A percentile compares a stretch with the other conserved stretches of the same genome.
phyloP scores from a whole-genome alignment of 2,329 filamentous ascomycete species.

The Paraphaeosphaeria minitans region DNA sequence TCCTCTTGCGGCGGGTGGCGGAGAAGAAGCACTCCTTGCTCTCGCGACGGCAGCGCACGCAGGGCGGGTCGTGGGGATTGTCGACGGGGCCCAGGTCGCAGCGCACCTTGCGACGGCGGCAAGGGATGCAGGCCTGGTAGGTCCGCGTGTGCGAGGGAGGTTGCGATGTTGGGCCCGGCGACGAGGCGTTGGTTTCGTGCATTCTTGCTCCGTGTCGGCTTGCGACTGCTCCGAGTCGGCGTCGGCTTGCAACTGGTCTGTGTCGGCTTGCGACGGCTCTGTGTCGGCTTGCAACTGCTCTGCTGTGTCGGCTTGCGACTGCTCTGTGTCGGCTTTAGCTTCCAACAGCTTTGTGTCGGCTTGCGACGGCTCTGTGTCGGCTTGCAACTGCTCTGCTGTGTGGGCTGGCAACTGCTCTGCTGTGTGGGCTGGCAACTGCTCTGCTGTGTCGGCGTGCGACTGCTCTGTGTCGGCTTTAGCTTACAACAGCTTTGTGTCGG shows the following conservation, averaged over 20 bases:
- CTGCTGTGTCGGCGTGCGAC: too few relatives aligned
- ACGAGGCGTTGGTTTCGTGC: constrained; percentile 32
- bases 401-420: constrained; percentile 33
- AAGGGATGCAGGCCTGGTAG: constrained; percentile 58
- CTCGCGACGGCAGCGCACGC: constrained; percentile 90
- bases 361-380: constrained; percentile 32
- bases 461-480: too few relatives aligned
- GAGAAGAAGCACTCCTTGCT: constrained; percentile 98
- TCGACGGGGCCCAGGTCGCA: constrained; percentile 74
- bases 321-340: too few relatives aligned
- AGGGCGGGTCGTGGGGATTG: constrained; percentile 91
- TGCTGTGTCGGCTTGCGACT: constrained; percentile 28
- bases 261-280: constrained; percentile 32
- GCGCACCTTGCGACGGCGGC: constrained; percentile 61
- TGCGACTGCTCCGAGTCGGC: too few relatives aligned
- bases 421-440: constrained; percentile 30
- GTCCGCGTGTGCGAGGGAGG: constrained; percentile 43
- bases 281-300: too few relatives aligned
- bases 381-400: too few relatives aligned
- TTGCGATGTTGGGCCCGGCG: constrained; percentile 23
- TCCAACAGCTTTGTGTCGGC: constrained; percentile 22
- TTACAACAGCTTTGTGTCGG: constrained; percentile 21
- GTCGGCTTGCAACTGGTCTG: too few relatives aligned
- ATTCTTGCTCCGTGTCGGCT: constrained; percentile 24
- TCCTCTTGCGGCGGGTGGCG: constrained; percentile 89